These are phyloP conservation scores for Raffaelea arxii DNA, from an alignment of 2,329 filamentous ascomycete genomes.

Conservation along the genomic window DNA sequence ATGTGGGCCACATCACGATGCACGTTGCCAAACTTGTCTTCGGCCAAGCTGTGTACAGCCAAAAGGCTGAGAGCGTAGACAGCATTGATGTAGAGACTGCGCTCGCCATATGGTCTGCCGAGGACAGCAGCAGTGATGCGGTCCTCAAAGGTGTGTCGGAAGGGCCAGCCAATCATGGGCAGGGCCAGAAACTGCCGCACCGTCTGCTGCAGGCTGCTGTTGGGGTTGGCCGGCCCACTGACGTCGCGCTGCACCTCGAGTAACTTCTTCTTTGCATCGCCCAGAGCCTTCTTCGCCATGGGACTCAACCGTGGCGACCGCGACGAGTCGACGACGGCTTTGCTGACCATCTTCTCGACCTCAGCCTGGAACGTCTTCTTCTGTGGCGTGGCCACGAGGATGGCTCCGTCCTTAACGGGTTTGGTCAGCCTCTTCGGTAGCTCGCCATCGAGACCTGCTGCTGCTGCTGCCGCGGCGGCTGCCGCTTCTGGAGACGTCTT, in stretches of 20 bases:
- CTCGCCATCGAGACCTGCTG: conserved; percentile 7
- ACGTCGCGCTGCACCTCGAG: conserved; percentile 46
- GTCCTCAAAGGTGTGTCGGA: conserved; percentile 60
- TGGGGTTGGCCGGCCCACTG: conserved; percentile 38
- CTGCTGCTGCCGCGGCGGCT: conserved; percentile 11
- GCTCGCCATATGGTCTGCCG: conserved; percentile 62
- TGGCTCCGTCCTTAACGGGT: conserved; percentile 34
- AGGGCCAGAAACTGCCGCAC: conserved; percentile 38
- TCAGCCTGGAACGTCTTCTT: conserved; percentile 29
- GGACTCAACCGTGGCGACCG: conserved; percentile 40
- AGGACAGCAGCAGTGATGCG: conserved; percentile 59
- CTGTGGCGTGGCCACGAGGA: conserved; percentile 29
- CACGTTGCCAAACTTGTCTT: conserved; percentile 82
- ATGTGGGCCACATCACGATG: conserved; percentile 68
- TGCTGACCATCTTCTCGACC: conserved; percentile 34
- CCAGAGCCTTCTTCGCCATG: conserved; percentile 38
- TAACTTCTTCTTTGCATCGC: conserved; percentile 36
- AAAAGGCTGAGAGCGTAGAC: conserved; percentile 60
- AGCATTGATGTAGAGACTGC: conserved; percentile 60
- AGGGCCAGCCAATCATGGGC: conserved; percentile 48
- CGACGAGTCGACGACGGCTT: conserved; percentile 36
- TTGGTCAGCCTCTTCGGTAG: conserved; percentile 24
- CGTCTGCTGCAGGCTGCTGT: conserved; percentile 36
- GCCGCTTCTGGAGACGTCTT: conserved; percentile 19
- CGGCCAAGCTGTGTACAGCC: conserved; percentile 61